These are phyloP conservation scores for Moesziomyces sp. DNA, from an alignment of 1,284 basidiomycete genomes.

Conservation along the genomic window DNA sequence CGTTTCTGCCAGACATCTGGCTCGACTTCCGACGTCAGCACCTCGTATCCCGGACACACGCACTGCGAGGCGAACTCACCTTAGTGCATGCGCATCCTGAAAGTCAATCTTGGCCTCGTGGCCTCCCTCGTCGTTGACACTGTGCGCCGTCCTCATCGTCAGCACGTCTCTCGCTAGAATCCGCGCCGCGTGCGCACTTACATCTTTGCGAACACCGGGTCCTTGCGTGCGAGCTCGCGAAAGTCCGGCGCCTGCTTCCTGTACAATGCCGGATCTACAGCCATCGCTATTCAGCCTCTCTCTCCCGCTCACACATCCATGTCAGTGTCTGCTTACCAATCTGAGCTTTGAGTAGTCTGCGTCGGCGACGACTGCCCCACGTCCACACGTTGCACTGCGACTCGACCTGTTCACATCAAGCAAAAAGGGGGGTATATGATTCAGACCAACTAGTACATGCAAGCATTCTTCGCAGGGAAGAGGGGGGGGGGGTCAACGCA, in stretches of 20 bases:
- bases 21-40: background rate
- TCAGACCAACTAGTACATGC: too few relatives aligned
- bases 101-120: conserved; percentile 46
- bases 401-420: too few relatives aligned
- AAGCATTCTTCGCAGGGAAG: too few relatives aligned
- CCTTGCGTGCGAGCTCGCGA: conserved; percentile 16
- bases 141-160: background rate
- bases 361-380: too few relatives aligned
- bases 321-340: conserved; percentile 6
- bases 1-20: conserved; percentile 31
- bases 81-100: conserved; percentile 30
- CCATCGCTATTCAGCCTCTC: conserved; percentile 4
- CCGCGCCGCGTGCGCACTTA: conserved; percentile 1
- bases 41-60: background rate
- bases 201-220: conserved; percentile 24
- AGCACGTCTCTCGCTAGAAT: background rate
- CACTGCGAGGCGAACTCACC: background rate
- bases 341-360: too few relatives aligned
- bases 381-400: too few relatives aligned
- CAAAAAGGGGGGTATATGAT: too few relatives aligned
- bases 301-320: background rate
- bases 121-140: conserved; percentile 32
- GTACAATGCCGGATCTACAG: conserved; percentile 33
- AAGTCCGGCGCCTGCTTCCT: conserved; percentile 21
- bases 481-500: conserved; percentile 2